Evolutionary conservation across 306 rosid genomes (phyloP), one percentile per base, ranked within the genome.

Genomic region (Oemleria cerasiformis): DNA sequence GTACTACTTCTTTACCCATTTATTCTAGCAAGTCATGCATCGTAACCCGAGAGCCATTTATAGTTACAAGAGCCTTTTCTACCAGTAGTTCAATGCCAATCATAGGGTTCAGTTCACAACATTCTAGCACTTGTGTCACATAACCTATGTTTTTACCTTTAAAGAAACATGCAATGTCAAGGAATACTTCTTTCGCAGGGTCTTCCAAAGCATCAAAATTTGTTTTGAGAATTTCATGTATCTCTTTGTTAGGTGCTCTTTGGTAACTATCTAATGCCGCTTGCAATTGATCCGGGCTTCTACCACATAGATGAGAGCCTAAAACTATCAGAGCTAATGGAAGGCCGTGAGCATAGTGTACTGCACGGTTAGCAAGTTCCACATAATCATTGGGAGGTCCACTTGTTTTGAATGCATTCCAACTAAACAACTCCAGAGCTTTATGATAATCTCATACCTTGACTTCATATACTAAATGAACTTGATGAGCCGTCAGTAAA

Each of bases 11-110:
- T 47, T 47, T 76, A 9, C 87, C 89, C 44, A 82, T 38, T 71
- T 80, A 79, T 69, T 75, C 80, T 41, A 77, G 12, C 51, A 78
- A 81, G 49, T 82, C 81, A 66, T 78, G 87, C 83, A 82, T 77
- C 66, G 3, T 1, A 6, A 83, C 12, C 11, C 17, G 21, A 10
- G 8, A 6, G 1, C 63, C 63, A 50, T 40, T 20, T 17, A 57
- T 60, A 15, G 20, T 40, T 2, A 76, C 39, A 13, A 76, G 60
- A 59, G 81, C 62, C 6, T 79, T 82, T 36, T 74, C 80, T 16
- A 20, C 9, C 6, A 79, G 79, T 4, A 59, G 58, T 39, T 59
- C 11, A 2, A 85, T 72, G 0, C 78, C 83, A 57, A 53, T 30
- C 14, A 44, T 48, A 9, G 84, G 75, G 43, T 54, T 47, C 41